These are phyloP conservation scores for Tylopilus subfusipes DNA, from an alignment of 768 basidiomycete species.

Conservation along the genomic window DNA sequence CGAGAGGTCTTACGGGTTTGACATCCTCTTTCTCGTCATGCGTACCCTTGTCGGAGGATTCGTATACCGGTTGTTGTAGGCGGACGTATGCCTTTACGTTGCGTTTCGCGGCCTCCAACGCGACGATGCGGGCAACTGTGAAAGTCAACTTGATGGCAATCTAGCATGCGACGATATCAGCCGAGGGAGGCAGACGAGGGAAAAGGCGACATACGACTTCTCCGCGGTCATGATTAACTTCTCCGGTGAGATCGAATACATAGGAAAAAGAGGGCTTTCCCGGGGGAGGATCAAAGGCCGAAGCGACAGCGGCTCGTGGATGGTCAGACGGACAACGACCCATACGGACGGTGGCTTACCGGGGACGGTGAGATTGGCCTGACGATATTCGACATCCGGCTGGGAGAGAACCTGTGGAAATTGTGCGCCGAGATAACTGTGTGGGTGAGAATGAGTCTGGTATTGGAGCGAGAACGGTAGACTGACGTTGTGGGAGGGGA, in stretches of 20 bases:
- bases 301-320: constrained; percentile 57
- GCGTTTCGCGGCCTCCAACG: constrained; percentile 73
- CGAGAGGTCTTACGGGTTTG: constrained; percentile 65
- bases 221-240: constrained; percentile 68
- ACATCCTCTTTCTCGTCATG: constrained; percentile 72
- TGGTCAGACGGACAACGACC: constrained; percentile 11
- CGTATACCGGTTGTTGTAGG: constrained; percentile 75
- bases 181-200: neutral
- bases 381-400: constrained; percentile 72
- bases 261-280: constrained; percentile 69
- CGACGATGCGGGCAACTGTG: constrained; percentile 63
- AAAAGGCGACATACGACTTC: constrained; percentile 53
- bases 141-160: constrained; percentile 78
- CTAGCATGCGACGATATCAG: constrained; percentile 35
- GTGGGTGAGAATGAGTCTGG: constrained; percentile 5
- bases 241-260: constrained; percentile 85
- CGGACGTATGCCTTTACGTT: constrained; percentile 78
- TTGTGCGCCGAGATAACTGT: constrained; percentile 73
- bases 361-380: constrained; percentile 74
- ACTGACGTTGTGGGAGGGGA: constrained; percentile 69
- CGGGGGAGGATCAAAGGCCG: constrained; percentile 67
- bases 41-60: constrained; percentile 60
- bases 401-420: constrained; percentile 69
- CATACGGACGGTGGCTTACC: constrained; percentile 39
- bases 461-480: constrained; percentile 12